Conservation (phyloP, 306 rosid species). For the Malus orientalis region DNA sequence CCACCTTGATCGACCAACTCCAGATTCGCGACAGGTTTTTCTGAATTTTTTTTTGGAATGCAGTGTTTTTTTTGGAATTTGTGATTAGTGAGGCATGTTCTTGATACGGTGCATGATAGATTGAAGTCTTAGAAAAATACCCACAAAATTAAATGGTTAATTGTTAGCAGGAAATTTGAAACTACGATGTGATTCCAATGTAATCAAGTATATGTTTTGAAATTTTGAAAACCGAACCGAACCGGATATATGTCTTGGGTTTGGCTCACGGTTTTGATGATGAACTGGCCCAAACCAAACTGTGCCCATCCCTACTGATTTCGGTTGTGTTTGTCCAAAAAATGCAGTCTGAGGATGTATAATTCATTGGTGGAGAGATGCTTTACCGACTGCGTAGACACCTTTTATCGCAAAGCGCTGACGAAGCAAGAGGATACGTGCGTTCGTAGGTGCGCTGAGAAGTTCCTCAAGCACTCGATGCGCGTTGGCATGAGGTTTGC, state of each 20-base stretch:
- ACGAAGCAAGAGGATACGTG: constrained; percentile 50
- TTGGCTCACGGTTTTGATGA: no score
- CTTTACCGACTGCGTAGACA: constrained; percentile 38
- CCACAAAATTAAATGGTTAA: neutral
- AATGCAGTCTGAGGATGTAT: constrained; percentile 45
- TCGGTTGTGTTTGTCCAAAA: neutral
- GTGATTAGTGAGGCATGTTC: neutral
- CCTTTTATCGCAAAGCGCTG: constrained; percentile 38
- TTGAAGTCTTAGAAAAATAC: neutral
- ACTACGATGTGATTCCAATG: neutral
- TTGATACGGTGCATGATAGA: neutral
- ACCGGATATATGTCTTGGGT: no score
- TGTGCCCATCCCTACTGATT: neutral
- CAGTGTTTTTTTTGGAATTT: neutral
- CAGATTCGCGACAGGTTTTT: constrained; percentile 73
- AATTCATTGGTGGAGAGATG: constrained; percentile 53
- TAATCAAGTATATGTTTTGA: neutral
- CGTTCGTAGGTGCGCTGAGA: constrained; percentile 51
- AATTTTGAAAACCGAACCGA: no score
- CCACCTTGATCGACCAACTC: constrained; percentile 47
- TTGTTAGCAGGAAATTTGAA: neutral
- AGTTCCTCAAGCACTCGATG: constrained; percentile 51
- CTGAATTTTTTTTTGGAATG: neutral
- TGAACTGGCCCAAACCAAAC: no score
- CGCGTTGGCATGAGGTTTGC: constrained; percentile 50